A percentile compares a stretch with the other conserved stretches of the same genome.
phyloP scores from a whole-genome alignment of 2,329 filamentous ascomycete species.

The Coniochaeta pulveracea region DNA sequence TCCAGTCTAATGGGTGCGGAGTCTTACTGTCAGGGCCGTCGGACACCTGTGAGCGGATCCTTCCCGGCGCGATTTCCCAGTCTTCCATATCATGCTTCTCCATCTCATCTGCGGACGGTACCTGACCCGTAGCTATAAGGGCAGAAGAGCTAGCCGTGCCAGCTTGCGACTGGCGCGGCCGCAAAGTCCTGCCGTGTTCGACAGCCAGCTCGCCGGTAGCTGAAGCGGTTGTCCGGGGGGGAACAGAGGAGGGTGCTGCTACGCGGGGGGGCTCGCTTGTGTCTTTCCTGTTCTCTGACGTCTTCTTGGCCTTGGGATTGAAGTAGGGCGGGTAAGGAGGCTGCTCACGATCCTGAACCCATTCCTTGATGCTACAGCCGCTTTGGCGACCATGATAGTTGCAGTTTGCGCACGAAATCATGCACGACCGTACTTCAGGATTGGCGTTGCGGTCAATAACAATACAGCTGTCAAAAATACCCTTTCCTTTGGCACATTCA shows the following conservation, averaged over 20 bases:
- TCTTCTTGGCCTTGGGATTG: no score
- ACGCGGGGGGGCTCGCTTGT: no score
- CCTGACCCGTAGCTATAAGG: slow-evolving; percentile 10
- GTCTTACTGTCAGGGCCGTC: slow-evolving; percentile 11
- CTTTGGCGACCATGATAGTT: slow-evolving; percentile 14
- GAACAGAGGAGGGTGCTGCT: no score
- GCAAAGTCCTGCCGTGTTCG: no score
- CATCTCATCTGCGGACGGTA: slow-evolving; percentile 6
- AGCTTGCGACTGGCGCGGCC: neutral
- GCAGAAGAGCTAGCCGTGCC: slow-evolving; percentile 3
- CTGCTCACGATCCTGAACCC: slow-evolving; percentile 6
- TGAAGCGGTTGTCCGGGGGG: no score
- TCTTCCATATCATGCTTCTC: slow-evolving; percentile 21
- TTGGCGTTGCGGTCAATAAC: slow-evolving; percentile 8
- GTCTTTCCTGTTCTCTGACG: no score
- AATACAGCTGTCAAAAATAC: slow-evolving; percentile 19
- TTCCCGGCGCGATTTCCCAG: slow-evolving; percentile 23
- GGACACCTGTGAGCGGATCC: slow-evolving; percentile 11
- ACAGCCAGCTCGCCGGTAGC: no score
- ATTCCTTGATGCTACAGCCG: slow-evolving; percentile 11
- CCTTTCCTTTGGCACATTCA: slow-evolving; percentile 13
- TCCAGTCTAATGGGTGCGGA: no score
- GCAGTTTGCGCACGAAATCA: slow-evolving; percentile 17
- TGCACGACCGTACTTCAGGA: slow-evolving; percentile 6
- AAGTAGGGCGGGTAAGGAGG: neutral